Conservation (phyloP, 2,329 filamentous ascomycete species). For the Aspergillus sp. region DNA sequence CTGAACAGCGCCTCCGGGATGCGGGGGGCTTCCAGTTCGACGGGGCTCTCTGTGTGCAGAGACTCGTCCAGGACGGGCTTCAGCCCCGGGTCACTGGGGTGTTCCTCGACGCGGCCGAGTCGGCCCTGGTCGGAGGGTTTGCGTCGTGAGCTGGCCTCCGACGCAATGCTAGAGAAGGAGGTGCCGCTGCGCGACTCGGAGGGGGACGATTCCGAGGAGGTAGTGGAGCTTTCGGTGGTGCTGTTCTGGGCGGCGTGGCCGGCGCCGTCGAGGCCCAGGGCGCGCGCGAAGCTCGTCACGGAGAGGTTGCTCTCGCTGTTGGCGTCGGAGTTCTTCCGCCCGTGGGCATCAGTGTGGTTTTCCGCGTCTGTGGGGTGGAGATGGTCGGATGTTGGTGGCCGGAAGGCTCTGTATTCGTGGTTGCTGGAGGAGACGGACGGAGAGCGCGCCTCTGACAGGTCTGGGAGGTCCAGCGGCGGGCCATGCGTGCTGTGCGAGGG, state of each 20-base stretch:
- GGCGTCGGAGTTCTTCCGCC: slow-evolving; percentile 27
- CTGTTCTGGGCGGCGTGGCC: slow-evolving; percentile 51
- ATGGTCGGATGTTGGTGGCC: slow-evolving; percentile 13
- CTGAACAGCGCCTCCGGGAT: slow-evolving; percentile 30
- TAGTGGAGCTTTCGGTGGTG: slow-evolving; percentile 58
- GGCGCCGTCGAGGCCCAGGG: slow-evolving; percentile 52
- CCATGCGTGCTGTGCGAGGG: slow-evolving; percentile 15
- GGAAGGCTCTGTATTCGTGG: slow-evolving; percentile 19
- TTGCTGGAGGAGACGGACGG: slow-evolving; percentile 9
- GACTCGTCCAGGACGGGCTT: slow-evolving; percentile 26
- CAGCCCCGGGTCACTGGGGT: slow-evolving; percentile 37
- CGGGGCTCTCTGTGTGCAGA: slow-evolving; percentile 32
- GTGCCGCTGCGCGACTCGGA: slow-evolving; percentile 61
- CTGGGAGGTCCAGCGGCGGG: slow-evolving; percentile 17
- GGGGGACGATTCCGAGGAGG: slow-evolving; percentile 61
- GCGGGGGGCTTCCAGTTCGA: slow-evolving; percentile 26
- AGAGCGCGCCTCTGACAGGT: slow-evolving; percentile 18
- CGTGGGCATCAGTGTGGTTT: slow-evolving; percentile 7
- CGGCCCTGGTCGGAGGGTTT: slow-evolving; percentile 36
- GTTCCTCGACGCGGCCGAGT: slow-evolving; percentile 54
- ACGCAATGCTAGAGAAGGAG: slow-evolving; percentile 59
- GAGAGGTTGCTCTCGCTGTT: slow-evolving; percentile 31
- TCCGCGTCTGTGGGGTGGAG: slow-evolving; percentile 19
- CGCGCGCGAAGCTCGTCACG: slow-evolving; percentile 39
- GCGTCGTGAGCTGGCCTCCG: slow-evolving; percentile 30